A percentile compares a stretch with the other conserved stretches of the same genome.
Conservation (phyloP, 2,329 filamentous ascomycete genomes). For the Pseudophaeomoniella oleicola region DNA sequence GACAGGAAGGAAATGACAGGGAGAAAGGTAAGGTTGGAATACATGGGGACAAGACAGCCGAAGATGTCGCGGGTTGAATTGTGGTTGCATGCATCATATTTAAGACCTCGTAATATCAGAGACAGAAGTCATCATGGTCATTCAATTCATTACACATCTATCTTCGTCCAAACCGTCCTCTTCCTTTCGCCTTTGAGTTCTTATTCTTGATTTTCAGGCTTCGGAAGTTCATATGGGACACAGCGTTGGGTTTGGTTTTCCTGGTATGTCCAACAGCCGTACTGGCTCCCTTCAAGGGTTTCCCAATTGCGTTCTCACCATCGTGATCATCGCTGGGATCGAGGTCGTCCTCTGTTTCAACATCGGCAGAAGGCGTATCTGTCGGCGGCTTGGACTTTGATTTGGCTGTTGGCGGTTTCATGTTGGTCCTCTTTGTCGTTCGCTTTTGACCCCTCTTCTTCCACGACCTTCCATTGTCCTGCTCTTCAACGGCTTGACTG, state of each 20-base stretch:
- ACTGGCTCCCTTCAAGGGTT: constrained; percentile 4
- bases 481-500: constrained; percentile 15
- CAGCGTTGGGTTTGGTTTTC: constrained; percentile 27
- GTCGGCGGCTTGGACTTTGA: constrained; percentile 13
- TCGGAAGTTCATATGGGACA: constrained; percentile 30
- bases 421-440: constrained; percentile 27
- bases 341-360: constrained; percentile 7
- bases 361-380: constrained; percentile 10
- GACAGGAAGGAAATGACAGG: constrained; percentile 6
- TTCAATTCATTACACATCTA: too few species aligned
- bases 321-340: not conserved
- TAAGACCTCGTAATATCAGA: not conserved
- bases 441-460: constrained; percentile 36
- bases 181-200: constrained; percentile 17
- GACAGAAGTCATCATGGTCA: too few species aligned
- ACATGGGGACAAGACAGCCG: constrained; percentile 9
- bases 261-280: constrained; percentile 8
- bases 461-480: constrained; percentile 11
- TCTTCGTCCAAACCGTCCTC: constrained; percentile 8
- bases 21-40: constrained; percentile 6
- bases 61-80: constrained; percentile 10
- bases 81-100: not conserved
- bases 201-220: constrained; percentile 30
- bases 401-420: constrained; percentile 23
- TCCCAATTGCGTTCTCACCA: constrained; percentile 1